A percentile compares a stretch with the other conserved stretches of the same genome.
These are phyloP conservation scores for Taphrina communis DNA, from an alignment of 1,139 yeast species.

Conservation along the genomic window DNA sequence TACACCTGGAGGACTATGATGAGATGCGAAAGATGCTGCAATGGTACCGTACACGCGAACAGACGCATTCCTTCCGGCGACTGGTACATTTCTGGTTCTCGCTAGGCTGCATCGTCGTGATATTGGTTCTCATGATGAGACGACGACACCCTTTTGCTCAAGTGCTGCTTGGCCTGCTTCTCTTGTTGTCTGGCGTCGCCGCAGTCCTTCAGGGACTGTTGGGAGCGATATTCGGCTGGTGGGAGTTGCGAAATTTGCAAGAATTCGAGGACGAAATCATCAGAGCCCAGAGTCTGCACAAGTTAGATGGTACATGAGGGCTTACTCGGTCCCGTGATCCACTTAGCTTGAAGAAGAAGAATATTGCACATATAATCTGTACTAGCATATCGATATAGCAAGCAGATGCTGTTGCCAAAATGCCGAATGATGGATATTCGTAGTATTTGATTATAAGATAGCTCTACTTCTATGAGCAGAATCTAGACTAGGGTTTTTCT, in stretches of 20 bases:
- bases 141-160: slow-evolving; percentile 57
- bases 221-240: slow-evolving; percentile 76
- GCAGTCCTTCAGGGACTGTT: slow-evolving; percentile 80
- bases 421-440: too few relatives aligned
- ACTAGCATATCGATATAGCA: too few relatives aligned
- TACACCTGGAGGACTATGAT: slow-evolving; percentile 51
- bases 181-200: slow-evolving; percentile 62
- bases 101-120: slow-evolving; percentile 57
- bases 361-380: too few relatives aligned
- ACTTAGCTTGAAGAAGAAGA: too few relatives aligned
- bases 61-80: slow-evolving; percentile 70
- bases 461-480: too few relatives aligned
- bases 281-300: background rate
- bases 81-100: slow-evolving; percentile 68
- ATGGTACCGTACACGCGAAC: slow-evolving; percentile 62
- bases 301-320: background rate
- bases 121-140: slow-evolving; percentile 60
- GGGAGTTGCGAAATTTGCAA: slow-evolving; percentile 74
- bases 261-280: slow-evolving; percentile 56
- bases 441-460: too few relatives aligned
- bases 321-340: too few relatives aligned
- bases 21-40: slow-evolving; percentile 65
- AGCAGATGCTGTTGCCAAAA: too few relatives aligned
- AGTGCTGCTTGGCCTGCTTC: slow-evolving; percentile 58
- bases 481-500: too few relatives aligned